Conservation (phyloP, 108 stramenopile species). For the Pseudonitzschia pungens region DNA sequence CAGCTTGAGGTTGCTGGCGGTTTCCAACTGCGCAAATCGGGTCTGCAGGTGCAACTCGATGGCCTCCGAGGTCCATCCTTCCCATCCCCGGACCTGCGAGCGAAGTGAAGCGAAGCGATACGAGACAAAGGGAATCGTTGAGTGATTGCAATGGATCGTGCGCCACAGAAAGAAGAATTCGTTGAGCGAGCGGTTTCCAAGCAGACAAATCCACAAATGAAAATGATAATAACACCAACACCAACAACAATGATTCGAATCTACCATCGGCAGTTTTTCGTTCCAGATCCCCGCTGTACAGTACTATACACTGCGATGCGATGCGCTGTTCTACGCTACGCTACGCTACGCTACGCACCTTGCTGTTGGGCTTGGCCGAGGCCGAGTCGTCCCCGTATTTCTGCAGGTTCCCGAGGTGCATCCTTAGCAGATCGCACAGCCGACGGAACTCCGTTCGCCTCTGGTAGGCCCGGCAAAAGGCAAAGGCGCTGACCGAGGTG, state of each 20-base stretch:
- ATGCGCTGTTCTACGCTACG: too few species aligned
- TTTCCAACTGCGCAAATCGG: conserved; percentile 95
- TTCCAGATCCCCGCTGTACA: too few species aligned
- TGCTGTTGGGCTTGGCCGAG: conserved; percentile 67
- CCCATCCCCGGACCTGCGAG: conserved; percentile 88
- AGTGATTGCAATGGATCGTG: too few species aligned
- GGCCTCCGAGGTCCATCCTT: conserved; percentile 90
- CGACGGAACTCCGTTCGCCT: conserved; percentile 93
- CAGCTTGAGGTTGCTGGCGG: conserved; percentile 85
- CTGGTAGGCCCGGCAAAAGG: conserved; percentile 87
- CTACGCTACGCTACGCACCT: conserved; percentile 40
- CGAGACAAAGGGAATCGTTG: neutral
- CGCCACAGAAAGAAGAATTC: too few species aligned
- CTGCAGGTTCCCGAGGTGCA: conserved; percentile 91
- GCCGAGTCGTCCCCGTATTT: conserved; percentile 81
- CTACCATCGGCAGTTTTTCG: neutral
- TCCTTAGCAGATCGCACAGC: conserved; percentile 92
- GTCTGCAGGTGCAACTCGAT: conserved; percentile 96
- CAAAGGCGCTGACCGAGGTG: conserved; percentile 78
- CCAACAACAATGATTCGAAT: too few species aligned
- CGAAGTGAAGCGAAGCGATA: conserved; percentile 2
- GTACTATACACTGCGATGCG: too few species aligned
- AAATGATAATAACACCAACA: too few species aligned
- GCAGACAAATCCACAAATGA: too few species aligned
- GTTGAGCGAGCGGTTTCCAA: too few species aligned